Conservation (phyloP, 768 basidiomycete genomes). For the Sporobolomyces pararoseus region DNA sequence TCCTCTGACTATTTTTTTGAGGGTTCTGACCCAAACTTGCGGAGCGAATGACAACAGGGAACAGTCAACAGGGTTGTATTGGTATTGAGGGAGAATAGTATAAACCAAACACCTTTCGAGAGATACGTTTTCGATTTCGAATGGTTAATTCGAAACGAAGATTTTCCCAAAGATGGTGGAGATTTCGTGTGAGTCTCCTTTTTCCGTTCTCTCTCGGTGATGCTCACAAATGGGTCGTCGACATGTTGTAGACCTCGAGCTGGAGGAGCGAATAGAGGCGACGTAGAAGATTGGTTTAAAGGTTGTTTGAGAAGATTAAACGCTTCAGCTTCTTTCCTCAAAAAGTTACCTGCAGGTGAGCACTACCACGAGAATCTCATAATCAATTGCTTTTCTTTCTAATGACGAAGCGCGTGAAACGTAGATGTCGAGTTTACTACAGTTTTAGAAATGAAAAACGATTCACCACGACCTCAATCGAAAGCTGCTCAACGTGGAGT, state of each 20-base stretch:
- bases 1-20: not conserved
- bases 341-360: slow-evolving; percentile 47
- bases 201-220: not conserved
- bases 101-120: slow-evolving; percentile 75
- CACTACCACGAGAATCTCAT: not conserved
- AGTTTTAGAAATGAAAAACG: slow-evolving; percentile 38
- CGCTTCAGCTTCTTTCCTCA: slow-evolving; percentile 69
- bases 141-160: slow-evolving; percentile 54
- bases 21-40: not conserved
- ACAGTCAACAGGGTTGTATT: slow-evolving; percentile 73
- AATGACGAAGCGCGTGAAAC: not conserved
- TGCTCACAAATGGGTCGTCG: slow-evolving; percentile 68
- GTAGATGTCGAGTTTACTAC: slow-evolving; percentile 29
- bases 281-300: slow-evolving; percentile 71
- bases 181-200: slow-evolving; percentile 16
- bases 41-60: slow-evolving; percentile 58
- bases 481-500: slow-evolving; percentile 18
- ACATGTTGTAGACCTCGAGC: too few relatives aligned
- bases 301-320: slow-evolving; percentile 75
- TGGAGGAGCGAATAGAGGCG: too few relatives aligned
- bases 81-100: slow-evolving; percentile 66
- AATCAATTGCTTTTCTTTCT: too few relatives aligned
- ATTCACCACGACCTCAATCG: slow-evolving; percentile 17
- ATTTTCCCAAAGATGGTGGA: slow-evolving; percentile 52
- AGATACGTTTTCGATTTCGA: slow-evolving; percentile 84